These are phyloP conservation scores for Rutstroemia sp. DNA, from an alignment of 2,329 filamentous ascomycete genomes.

Conservation along the genomic window DNA sequence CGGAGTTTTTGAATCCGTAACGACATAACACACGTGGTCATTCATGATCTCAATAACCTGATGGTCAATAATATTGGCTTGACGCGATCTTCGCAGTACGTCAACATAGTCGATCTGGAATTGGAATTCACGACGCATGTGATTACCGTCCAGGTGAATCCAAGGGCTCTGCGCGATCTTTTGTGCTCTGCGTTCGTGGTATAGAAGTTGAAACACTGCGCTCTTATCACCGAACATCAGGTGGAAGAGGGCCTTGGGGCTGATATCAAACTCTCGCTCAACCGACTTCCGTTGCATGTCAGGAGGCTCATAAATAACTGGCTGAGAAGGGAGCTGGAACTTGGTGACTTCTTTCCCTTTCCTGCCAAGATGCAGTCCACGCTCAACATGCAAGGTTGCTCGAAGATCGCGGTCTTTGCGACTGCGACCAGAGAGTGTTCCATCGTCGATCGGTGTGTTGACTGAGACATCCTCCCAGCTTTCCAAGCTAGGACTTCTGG, in stretches of 20 bases:
- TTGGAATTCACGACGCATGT: slow-evolving; percentile 69
- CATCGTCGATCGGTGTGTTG: slow-evolving; percentile 52
- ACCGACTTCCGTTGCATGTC: slow-evolving; percentile 70
- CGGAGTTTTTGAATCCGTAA: slow-evolving; percentile 53
- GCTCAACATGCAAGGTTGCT: slow-evolving; percentile 53
- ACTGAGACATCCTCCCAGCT: slow-evolving; percentile 83
- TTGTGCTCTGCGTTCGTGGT: slow-evolving; percentile 62
- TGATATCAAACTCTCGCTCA: slow-evolving; percentile 81
- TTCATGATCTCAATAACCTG: slow-evolving; percentile 80
- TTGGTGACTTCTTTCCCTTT: slow-evolving; percentile 39
- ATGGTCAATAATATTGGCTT: slow-evolving; percentile 64
- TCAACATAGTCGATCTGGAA: slow-evolving; percentile 67
- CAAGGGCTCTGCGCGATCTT: slow-evolving; percentile 83
- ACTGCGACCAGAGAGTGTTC: slow-evolving; percentile 35
- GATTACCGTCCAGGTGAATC: slow-evolving; percentile 61
- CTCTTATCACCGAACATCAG: slow-evolving; percentile 96
- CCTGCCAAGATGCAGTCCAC: slow-evolving; percentile 43
- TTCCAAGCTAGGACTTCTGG: slow-evolving; percentile 66
- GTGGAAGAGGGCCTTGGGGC: slow-evolving; percentile 90
- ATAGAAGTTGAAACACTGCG: slow-evolving; percentile 59
- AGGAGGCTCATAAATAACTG: slow-evolving; percentile 76
- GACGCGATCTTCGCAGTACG: slow-evolving; percentile 54
- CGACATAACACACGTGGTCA: slow-evolving; percentile 64
- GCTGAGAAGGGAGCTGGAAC: slow-evolving; percentile 72
- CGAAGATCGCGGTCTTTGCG: slow-evolving; percentile 43